Percentiles rank a stretch among this genome's conserved stretches.
These are phyloP conservation scores for Rhizophora apiculata DNA, from an alignment of 345 rosid species.

Conservation along the genomic window DNA sequence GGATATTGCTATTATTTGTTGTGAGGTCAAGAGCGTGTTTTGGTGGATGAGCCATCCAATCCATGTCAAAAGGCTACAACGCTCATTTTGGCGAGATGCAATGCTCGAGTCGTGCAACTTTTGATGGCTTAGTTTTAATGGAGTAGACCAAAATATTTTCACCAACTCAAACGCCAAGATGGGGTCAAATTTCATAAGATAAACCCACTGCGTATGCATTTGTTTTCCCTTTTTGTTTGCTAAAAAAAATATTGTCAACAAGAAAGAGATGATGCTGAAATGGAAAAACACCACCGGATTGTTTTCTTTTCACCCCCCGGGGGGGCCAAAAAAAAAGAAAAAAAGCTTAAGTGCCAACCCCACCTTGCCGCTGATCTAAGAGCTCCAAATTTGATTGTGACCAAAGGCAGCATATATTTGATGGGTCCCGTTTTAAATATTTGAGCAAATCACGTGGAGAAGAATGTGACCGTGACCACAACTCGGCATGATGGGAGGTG, in stretches of 20 bases:
- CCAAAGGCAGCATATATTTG: background rate
- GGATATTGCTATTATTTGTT: background rate
- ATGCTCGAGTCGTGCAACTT: too few species aligned
- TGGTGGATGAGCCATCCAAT: background rate
- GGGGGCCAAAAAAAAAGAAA: background rate
- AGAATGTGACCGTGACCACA: slow-evolving; percentile 38
- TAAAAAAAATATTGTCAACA: too few species aligned
- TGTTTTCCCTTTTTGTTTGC: background rate
- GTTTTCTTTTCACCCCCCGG: too few species aligned
- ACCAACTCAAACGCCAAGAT: slow-evolving; percentile 5
- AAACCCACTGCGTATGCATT: background rate
- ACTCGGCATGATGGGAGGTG: slow-evolving; percentile 36
- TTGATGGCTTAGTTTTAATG: background rate
- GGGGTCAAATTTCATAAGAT: slow-evolving; percentile 28
- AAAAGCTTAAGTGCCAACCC: background rate
- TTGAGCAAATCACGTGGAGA: slow-evolving; percentile 31
- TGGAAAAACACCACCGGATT: too few species aligned
- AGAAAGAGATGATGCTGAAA: too few species aligned
- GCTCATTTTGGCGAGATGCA: too few species aligned
- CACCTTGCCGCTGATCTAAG: background rate
- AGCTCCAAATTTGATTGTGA: background rate
- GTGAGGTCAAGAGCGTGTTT: slow-evolving; percentile 12
- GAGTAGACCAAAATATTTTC: background rate
- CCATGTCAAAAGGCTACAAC: too few species aligned
- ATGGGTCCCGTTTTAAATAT: slow-evolving; percentile 35